Conservation (phyloP, 805 yeast species). For the Saturnispora besseyi region DNA sequence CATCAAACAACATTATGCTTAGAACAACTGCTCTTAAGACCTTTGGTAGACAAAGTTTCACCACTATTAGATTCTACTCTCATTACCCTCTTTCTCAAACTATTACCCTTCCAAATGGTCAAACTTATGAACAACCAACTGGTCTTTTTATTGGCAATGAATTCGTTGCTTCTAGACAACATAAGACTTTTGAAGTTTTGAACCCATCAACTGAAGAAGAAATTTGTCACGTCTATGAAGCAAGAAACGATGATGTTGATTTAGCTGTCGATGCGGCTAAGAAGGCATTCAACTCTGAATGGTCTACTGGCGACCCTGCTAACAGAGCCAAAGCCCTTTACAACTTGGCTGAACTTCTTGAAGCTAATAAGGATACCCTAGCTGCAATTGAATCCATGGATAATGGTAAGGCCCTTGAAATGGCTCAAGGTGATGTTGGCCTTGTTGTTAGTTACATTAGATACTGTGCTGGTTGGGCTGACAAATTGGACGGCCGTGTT, state of each 20-base stretch:
- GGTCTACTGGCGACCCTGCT: constrained; percentile 66
- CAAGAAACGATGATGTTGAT: constrained; percentile 71
- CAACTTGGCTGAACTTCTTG: constrained; percentile 73
- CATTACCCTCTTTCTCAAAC: constrained; percentile 20
- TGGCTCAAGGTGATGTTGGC: constrained; percentile 68
- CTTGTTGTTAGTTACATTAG: constrained; percentile 62
- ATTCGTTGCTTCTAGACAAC: constrained; percentile 45
- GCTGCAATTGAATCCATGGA: constrained; percentile 81
- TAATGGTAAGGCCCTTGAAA: constrained; percentile 74
- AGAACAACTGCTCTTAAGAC: constrained; percentile 4
- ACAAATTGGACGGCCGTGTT: constrained; percentile 69
- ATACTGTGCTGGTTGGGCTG: constrained; percentile 88
- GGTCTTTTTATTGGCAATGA: constrained; percentile 61
- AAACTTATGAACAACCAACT: constrained; percentile 32
- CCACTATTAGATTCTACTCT: constrained; percentile 14
- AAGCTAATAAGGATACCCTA: constrained; percentile 57
- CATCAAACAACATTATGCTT: not conserved
- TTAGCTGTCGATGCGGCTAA: constrained; percentile 80
- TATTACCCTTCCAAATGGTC: constrained; percentile 29
- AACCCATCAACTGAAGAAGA: constrained; percentile 67
- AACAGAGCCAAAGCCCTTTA: constrained; percentile 53
- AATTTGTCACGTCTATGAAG: constrained; percentile 63
- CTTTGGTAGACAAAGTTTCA: not conserved
- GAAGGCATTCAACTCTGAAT: constrained; percentile 56
- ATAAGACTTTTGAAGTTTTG: constrained; percentile 53